Evolutionary conservation across 805 yeast genomes (phyloP), one percentile per base, ranked within the genome.

Genomic region (Candida maris): DNA sequence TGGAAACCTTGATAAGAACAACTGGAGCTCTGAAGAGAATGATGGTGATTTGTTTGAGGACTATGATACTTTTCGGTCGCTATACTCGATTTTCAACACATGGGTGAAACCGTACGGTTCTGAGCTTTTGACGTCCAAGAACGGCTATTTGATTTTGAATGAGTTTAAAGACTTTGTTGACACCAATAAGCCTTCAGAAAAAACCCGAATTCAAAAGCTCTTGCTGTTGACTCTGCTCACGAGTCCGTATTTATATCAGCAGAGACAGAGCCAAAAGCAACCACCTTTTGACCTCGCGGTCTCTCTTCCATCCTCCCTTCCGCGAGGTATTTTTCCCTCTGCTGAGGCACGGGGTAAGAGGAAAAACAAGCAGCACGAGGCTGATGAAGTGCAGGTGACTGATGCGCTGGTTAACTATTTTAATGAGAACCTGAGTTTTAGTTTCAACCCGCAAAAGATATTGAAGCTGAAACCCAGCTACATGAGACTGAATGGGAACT

Each of bases 21-120:
- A 56, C 34, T 59, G 64, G 64, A 56, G 62, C 36, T 42, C 55
- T 10, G 61, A 57, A 33, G 61, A 57, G 30, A 56, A 55, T 33
- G 51, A 59, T 37, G 64, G 64, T 10, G 56, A 55, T 19, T 32
- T 59, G 18, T 57, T 59, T 38, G 49, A 47, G 24, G 62, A 59
- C 38, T 40, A 52, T 34, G 51, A 48, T 24, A 45, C 62, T 1
- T 53, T 58, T 23, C 25, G 34, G 24, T 39, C 37, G 14, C 37
- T 59, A 2, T 57, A 50, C 34, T 39, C 44, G 18, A 14, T 52
- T 12, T 49, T 55, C 34, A 48, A 46, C 35, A 32, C 20, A 16
- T 9, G 8, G 16, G 9, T 15, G 13, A 14, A 8, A 26, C 16
- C 12, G 12, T 9, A 8, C 13, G 16, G 29, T 10, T 8, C 16